Base-by-base conservation (phyloP, 495 filamentous ascomycete species). In the Neurospora terricola region DNA sequence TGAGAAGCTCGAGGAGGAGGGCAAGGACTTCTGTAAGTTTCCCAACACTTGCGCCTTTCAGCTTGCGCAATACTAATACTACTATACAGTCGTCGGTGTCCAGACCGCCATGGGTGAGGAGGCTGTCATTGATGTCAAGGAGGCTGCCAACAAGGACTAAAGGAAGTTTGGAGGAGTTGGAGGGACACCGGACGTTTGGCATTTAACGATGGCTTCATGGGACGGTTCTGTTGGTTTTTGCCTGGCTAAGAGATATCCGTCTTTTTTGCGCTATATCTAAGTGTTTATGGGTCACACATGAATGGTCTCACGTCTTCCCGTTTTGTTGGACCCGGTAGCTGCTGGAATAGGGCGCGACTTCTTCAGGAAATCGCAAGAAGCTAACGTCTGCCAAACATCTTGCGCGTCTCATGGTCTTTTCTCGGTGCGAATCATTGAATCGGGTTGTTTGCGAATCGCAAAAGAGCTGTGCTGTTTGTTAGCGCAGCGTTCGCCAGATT, bases 101-200 rank as follows among this genome's bases (percentile, higher is more conserved):
- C 91, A 95, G 81, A 91, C 92, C 74, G 90, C 96, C 81, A 99
- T 99, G 96, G 91, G 92, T 78, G 94, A 98, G 84, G 93, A 98
- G 88, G 87, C 88, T 76, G 92, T 90, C 77, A 92, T 97, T 80
- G 94, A 97, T 81, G 91, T 90, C 85, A 97, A 99, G 89, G 95
- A 98, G 85, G 91, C 92, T 80, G 86, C 91, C 72, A 80, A 77
- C 76, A 66, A 66, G 54, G 70, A 37, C 34, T 42, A 71, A 70
- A 66, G 74, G 36, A 48, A 73, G 40, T 39, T 9, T 37, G 71
- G 73, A 69, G 73, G 27, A 62, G 38, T 36, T 73, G 70, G 75
- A 76, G 72, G 34, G 71, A 72, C 68, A n/a, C 68, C 69, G 73
- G 75, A 48, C 54, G 66, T 39, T 71, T 23, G 54, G 54, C 54